These are phyloP conservation scores for Syncephalastrum contaminatum DNA, from an alignment of 371 early-diverging fungal genomes.

Conservation along the genomic window DNA sequence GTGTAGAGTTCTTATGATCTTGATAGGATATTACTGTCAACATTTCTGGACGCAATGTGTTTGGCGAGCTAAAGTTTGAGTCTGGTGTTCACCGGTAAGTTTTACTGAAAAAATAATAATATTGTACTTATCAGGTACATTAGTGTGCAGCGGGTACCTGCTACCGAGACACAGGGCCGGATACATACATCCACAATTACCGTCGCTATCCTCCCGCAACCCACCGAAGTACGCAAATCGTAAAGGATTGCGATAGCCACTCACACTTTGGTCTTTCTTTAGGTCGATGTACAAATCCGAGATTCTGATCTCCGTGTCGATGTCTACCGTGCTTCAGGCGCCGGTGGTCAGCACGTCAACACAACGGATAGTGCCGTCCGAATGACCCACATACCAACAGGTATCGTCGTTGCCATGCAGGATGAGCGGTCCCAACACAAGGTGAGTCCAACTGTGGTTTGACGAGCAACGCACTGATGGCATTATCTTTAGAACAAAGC, in stretches of 20 bases:
- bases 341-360: conserved; percentile 93
- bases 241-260: background rate
- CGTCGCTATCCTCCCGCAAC: conserved; percentile 81
- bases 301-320: conserved; percentile 78
- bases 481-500: conserved; percentile 67
- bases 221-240: conserved; percentile 51
- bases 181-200: conserved; percentile 87
- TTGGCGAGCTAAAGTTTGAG: conserved; percentile 77
- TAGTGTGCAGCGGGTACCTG: conserved; percentile 82
- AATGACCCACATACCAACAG: conserved; percentile 91
- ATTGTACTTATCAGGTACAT: too few species aligned
- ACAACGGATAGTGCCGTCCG: conserved; percentile 95
- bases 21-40: conserved; percentile 59
- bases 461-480: background rate
- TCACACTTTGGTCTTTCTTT: conserved; percentile 4
- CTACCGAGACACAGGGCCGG: conserved; percentile 80
- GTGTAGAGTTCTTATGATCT: background rate
- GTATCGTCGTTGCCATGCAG: conserved; percentile 86
- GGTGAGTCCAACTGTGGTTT: conserved; percentile 12
- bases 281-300: conserved; percentile 66
- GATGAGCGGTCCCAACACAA: conserved; percentile 89
- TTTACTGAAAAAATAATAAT: background rate
- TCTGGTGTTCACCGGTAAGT: conserved; percentile 73
- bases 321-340: conserved; percentile 76
- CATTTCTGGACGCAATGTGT: conserved; percentile 70